Percentiles rank a stretch among this genome's conserved stretches.
Conservation (phyloP, 1,284 basidiomycete species). For the Peniophora sp. region DNA sequence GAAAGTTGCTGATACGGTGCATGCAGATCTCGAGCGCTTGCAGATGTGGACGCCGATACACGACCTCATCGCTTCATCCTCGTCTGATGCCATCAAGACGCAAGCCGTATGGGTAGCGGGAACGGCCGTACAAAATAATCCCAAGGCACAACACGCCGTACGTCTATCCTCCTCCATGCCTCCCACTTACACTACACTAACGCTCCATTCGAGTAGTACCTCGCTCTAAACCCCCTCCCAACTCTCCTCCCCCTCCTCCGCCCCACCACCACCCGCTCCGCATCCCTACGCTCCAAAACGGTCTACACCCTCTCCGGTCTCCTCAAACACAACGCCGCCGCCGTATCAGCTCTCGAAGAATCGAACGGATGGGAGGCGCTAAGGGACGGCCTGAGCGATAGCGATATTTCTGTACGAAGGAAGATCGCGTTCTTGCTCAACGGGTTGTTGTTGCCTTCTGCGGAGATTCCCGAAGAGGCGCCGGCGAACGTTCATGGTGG, state of each 20-base stretch:
- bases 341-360: slow-evolving; percentile 52
- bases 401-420: slow-evolving; percentile 70
- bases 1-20: neutral
- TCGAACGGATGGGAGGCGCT: slow-evolving; percentile 69
- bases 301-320: slow-evolving; percentile 84
- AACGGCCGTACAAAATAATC: slow-evolving; percentile 94
- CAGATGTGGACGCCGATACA: slow-evolving; percentile 85
- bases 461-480: slow-evolving; percentile 34
- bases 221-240: slow-evolving; percentile 62
- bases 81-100: slow-evolving; percentile 55
- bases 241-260: slow-evolving; percentile 58
- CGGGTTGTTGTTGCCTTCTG: slow-evolving; percentile 43
- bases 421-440: slow-evolving; percentile 85
- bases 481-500: neutral
- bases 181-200: neutral
- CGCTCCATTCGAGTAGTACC: slow-evolving; percentile 45
- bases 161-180: slow-evolving; percentile 22
- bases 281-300: slow-evolving; percentile 69
- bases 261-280: slow-evolving; percentile 34
- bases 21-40: slow-evolving; percentile 71
- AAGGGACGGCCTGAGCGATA: slow-evolving; percentile 61
- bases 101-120: slow-evolving; percentile 89
- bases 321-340: slow-evolving; percentile 75
- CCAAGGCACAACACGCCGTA: slow-evolving; percentile 81
- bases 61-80: slow-evolving; percentile 47